These are phyloP conservation scores for Colletotrichum sp. DNA, from an alignment of 2,329 filamentous ascomycete genomes.

Conservation along the genomic window DNA sequence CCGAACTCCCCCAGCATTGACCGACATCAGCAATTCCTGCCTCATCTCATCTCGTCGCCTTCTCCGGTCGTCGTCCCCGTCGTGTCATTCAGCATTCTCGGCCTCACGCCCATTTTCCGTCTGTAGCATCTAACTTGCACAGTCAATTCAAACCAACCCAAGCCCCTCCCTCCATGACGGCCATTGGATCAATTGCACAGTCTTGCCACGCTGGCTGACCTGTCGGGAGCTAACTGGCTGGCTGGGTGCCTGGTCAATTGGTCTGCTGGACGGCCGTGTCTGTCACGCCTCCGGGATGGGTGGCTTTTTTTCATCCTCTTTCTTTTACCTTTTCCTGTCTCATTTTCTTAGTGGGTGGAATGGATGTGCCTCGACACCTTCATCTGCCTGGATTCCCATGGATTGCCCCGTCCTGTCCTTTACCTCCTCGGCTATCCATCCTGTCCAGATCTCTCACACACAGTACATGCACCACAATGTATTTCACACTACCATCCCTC, in stretches of 20 bases:
- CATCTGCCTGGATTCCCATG: constrained; percentile 10
- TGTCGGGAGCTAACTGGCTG: neutral
- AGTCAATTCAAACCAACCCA: neutral
- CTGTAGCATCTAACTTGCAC: neutral
- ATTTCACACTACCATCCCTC: neutral
- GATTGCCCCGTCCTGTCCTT: neutral
- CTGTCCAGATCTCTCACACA: neutral
- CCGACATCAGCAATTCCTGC: constrained; percentile 2
- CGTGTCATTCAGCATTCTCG: neutral
- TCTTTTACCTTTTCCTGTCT: constrained; percentile 5
- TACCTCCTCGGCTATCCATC: neutral
- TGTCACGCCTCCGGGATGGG: neutral
- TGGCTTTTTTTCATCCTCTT: neutral
- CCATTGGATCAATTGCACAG: neutral
- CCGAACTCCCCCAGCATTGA: neutral
- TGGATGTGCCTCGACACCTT: constrained; percentile 3
- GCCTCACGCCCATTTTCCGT: neutral
- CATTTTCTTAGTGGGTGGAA: neutral
- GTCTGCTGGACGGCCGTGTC: neutral
- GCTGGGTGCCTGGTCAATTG: neutral
- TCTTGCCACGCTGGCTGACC: neutral
- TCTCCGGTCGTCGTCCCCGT: neutral
- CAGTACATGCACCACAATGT: neutral
- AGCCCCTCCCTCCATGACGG: neutral
- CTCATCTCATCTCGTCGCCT: constrained; percentile 6